phyloP scores from a whole-genome alignment of 1,284 basidiomycete species.

The Malassezia nana region DNA sequence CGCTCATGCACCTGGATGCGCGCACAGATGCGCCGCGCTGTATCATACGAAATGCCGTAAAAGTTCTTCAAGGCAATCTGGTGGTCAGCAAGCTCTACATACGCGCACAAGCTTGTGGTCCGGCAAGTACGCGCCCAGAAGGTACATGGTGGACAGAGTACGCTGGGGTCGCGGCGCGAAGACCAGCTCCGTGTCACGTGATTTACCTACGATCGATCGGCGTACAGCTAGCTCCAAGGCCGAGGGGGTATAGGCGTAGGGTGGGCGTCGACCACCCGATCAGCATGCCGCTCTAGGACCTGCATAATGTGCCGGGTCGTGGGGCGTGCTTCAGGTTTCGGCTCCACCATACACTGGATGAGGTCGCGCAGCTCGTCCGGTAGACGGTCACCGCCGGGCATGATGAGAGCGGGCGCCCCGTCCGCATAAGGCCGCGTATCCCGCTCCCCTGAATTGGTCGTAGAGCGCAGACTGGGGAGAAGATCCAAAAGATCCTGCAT shows the following conservation, averaged over 20 bases:
- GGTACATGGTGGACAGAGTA: constrained; percentile 31
- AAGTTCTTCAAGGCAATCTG: constrained; percentile 74
- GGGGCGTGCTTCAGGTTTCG: constrained; percentile 26
- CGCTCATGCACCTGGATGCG: constrained; percentile 70
- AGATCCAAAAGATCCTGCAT: not conserved
- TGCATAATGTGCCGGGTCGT: not conserved
- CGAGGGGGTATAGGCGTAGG: not conserved
- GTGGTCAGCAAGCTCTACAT: constrained; percentile 16
- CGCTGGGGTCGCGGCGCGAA: not conserved
- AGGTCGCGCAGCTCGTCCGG: constrained; percentile 36
- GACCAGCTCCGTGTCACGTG: not conserved
- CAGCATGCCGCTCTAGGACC: not conserved
- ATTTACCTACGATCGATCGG: too few relatives aligned
- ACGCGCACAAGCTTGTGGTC: constrained; percentile 47
- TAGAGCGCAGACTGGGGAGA: not conserved
- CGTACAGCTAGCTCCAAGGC: not conserved
- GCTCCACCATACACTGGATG: constrained; percentile 29
- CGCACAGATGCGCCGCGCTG: constrained; percentile 69
- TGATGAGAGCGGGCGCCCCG: constrained; percentile 36
- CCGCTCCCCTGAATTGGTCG: not conserved
- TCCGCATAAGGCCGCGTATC: constrained; percentile 24
- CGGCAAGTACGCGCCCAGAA: constrained; percentile 43
- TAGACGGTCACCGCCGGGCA: constrained; percentile 38
- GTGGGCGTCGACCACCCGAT: not conserved
- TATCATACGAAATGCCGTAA: constrained; percentile 68